Evolutionary conservation across 805 yeast genomes (phyloP).

Genomic region (Candida corydali): DNA sequence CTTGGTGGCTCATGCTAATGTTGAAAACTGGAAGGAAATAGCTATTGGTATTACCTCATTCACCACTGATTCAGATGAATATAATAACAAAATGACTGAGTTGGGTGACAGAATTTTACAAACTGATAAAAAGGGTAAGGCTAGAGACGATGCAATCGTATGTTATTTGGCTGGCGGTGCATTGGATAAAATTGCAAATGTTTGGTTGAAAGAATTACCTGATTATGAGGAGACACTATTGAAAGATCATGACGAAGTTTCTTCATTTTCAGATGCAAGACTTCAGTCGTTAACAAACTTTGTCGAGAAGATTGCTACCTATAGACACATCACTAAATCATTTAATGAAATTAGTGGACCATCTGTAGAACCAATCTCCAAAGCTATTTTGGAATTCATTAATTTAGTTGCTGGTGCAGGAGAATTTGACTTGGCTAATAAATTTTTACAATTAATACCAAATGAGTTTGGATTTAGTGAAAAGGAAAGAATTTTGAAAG

Average conservation of each 20-base stretch:
- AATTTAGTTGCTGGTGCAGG: conserved; percentile 78
- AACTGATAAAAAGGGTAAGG: conserved; percentile 17
- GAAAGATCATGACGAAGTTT: conserved; percentile 39
- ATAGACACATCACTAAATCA: conserved; percentile 47
- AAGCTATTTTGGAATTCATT: conserved; percentile 76
- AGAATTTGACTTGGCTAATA: conserved; percentile 74
- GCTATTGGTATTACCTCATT: conserved; percentile 67
- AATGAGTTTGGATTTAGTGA: conserved; percentile 67
- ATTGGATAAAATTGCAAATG: conserved; percentile 67
- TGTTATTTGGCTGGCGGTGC: conserved; percentile 81
- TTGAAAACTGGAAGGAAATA: conserved; percentile 77
- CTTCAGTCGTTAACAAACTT: conserved; percentile 75
- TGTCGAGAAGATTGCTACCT: conserved; percentile 79
- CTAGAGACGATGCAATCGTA: conserved; percentile 70
- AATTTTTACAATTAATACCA: conserved; percentile 68
- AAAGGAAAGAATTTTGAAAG: conserved; percentile 73
- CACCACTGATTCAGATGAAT: conserved; percentile 42
- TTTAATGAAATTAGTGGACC: conserved; percentile 36
- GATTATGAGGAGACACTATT: conserved; percentile 41
- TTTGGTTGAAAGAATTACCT: conserved; percentile 78
- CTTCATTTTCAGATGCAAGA: conserved; percentile 77
- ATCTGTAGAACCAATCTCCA: conserved; percentile 47
- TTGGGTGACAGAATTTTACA: conserved; percentile 75
- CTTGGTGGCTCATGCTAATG: conserved; percentile 71
- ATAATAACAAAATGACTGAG: conserved; percentile 51